Base-by-base conservation (phyloP, 1,284 basidiomycete species). In the Cystobasidium pallidum region DNA sequence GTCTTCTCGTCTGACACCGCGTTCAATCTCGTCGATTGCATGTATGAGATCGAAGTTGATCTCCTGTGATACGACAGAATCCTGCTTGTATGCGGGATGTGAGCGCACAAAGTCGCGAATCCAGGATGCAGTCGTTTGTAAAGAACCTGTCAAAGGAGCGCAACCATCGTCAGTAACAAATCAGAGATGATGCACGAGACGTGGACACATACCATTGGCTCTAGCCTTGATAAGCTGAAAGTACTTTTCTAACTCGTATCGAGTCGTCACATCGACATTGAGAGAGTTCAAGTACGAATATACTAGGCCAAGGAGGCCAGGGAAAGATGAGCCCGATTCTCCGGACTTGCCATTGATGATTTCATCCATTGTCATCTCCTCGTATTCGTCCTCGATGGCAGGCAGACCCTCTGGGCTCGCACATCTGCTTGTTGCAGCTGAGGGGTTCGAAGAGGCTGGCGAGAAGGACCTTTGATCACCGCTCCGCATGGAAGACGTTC, bases 41-140 rank as follows among this genome's bases (percentile, higher is more conserved):
- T 88, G 85, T 80, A 97, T 86, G 49, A 99, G 85, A 81, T 99
- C 96, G 80, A 94, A 96, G 79, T 95, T 97, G 80, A 99, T 92
- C 82, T 91, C 88, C 79, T 92, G 87, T 62, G 84, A 89, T 28
- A 99, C 91, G 41, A 91, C 89, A 51, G 93, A 96, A 82, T 99
- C 94, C 65, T 87, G 85, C 81, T 91, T 90, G 84, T 99, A 99
- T 24, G 84, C 86, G 2, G 94, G 91, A 81, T 99, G 96, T 0
- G 87, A 85, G 24, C 88, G 87, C 57, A 99, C 90, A 81, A 96
- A 99, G 58, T 91, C 85, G 32, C 96, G 87, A 71, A 97, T 94
- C 92, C 92, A 99, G 8, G 88, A 88, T 1, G 96, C 96, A 0
- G 92, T 87, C 0, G 96, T 99, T 78, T 88, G 82, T n/a, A 98